Conservation (phyloP, 192 early-diverging fungal genomes). For the Backusella westeae region DNA sequence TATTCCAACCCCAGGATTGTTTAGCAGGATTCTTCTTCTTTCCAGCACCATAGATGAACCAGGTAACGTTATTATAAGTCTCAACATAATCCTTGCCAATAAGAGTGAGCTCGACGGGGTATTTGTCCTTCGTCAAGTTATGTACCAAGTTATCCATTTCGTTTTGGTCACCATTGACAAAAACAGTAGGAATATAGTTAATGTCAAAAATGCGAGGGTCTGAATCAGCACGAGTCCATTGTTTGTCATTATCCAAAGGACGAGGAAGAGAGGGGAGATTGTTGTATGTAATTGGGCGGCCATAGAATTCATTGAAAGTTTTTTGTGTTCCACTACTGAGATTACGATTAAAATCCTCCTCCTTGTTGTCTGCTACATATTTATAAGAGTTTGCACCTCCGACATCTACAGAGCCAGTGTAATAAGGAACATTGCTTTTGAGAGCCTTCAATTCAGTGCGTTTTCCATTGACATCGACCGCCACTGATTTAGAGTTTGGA, state of each 20-base stretch:
- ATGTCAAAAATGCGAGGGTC: slow-evolving; percentile 32
- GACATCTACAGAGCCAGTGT: slow-evolving; percentile 30
- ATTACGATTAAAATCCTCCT: slow-evolving; percentile 33
- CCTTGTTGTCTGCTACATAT: slow-evolving; percentile 26
- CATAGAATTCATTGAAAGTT: slow-evolving; percentile 40
- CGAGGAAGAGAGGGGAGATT: slow-evolving; percentile 41
- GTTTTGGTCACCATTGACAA: slow-evolving; percentile 28
- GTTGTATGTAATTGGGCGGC: slow-evolving; percentile 42
- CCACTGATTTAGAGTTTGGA: slow-evolving; percentile 31
- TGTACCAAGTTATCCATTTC: slow-evolving; percentile 32
- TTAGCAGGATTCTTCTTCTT: slow-evolving; percentile 49
- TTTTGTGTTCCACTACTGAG: slow-evolving; percentile 21
- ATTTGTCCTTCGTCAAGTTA: slow-evolving; percentile 4
- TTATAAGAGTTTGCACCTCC: slow-evolving; percentile 35
- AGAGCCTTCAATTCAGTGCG: slow-evolving; percentile 21
- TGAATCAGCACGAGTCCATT: slow-evolving; percentile 15
- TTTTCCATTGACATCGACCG: slow-evolving; percentile 33
- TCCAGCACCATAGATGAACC: slow-evolving; percentile 41
- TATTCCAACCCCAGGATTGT: slow-evolving; percentile 46
- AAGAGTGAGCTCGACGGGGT: slow-evolving; percentile 30
- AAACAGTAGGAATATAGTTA: slow-evolving; percentile 48
- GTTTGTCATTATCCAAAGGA: slow-evolving; percentile 34
- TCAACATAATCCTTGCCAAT: slow-evolving; percentile 39
- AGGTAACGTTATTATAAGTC: slow-evolving; percentile 28
- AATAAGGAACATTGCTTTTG: slow-evolving; percentile 32